Percentiles rank a stretch among this genome's conserved stretches.
Conservation (phyloP, 2,329 filamentous ascomycete genomes). For the Sclerotinia borealis region DNA sequence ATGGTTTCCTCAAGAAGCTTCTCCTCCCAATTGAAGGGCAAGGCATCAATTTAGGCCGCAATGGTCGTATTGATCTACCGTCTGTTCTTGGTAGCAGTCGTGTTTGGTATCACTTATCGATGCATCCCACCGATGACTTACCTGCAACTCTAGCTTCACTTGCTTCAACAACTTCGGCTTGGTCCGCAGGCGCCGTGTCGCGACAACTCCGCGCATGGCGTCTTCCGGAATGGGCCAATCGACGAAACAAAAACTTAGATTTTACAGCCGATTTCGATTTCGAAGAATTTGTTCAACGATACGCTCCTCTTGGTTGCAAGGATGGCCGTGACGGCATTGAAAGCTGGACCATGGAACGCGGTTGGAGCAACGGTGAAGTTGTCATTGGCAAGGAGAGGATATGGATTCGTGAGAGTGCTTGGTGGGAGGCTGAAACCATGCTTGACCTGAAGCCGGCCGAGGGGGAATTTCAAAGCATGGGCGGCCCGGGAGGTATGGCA, state of each 20-base stretch:
- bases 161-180: constrained; percentile 69
- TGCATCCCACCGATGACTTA: constrained; percentile 86
- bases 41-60: constrained; percentile 73
- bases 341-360: constrained; percentile 87
- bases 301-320: constrained; percentile 75
- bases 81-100: constrained; percentile 73
- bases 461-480: constrained; percentile 21
- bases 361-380: constrained; percentile 97
- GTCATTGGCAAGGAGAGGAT: constrained; percentile 85
- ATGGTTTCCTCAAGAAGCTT: constrained; percentile 74
- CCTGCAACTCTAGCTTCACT: constrained; percentile 69
- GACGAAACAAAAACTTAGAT: constrained; percentile 82
- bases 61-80: constrained; percentile 72
- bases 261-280: constrained; percentile 96
- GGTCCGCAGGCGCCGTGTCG: constrained; percentile 90
- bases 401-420: constrained; percentile 89
- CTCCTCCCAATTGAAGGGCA: constrained; percentile 72
- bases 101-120: constrained; percentile 87
- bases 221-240: constrained; percentile 92
- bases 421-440: constrained; percentile 98
- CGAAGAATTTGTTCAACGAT: constrained; percentile 84
- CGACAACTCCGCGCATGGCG: constrained; percentile 90
- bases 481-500: constrained; percentile 27
- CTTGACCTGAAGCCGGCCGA: constrained; percentile 66
- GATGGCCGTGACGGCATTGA: constrained; percentile 91